Base-by-base conservation (phyloP, 352 stramenopile genomes). In the Globisporangium heterothallicum region DNA sequence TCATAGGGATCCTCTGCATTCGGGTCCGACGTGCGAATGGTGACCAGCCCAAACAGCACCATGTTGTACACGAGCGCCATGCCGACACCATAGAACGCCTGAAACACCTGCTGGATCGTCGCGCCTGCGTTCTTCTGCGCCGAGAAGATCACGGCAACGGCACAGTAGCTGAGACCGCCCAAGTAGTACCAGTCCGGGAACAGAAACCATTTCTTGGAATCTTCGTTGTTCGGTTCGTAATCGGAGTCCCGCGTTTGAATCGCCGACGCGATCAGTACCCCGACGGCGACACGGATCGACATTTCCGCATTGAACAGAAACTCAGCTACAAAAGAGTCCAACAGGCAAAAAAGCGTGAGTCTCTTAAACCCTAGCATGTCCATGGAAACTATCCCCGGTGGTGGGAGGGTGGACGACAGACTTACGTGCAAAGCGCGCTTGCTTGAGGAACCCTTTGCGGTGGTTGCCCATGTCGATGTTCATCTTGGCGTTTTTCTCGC, bases 11-110 rank as follows among this genome's bases (percentile, higher is more conserved):
- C 52, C 4, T 64, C 38, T 1, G 62, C 55, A 0, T 50, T 57
- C 34, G 53, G 41, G 26, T 83, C 45, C 18, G 70, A 85, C 8
- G 62, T 78, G 30, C 56, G 66, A 0, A 88, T 59, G 25, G 72
- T 46, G 21, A 80, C 56, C 21, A 65, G 58, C 6, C 56, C 66
- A 42, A 88, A 91, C 13, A 91, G 63, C 13, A 88, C 38, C 22
- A 87, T 77, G 62, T 88, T 91, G 73, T 86, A 91, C 44, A 91
- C 56, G 10, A 91, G 63, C 45, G 80, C 80, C 58, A 91, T 78
- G 35, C 80, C 78, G n/a, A 88, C 75, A 18, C 80, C 80, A 42
- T 83, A 84, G 49, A 91, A 86, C 16, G 79, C 70, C 53, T 91
- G 80, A 46, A 68, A 91, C 18, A 91, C 70, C 35, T 86, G 63